Percentiles rank a stretch among this genome's conserved stretches.
Evolutionary conservation across 495 filamentous ascomycete genomes (phyloP).

Genomic region (Cercophora newfieldiana): DNA sequence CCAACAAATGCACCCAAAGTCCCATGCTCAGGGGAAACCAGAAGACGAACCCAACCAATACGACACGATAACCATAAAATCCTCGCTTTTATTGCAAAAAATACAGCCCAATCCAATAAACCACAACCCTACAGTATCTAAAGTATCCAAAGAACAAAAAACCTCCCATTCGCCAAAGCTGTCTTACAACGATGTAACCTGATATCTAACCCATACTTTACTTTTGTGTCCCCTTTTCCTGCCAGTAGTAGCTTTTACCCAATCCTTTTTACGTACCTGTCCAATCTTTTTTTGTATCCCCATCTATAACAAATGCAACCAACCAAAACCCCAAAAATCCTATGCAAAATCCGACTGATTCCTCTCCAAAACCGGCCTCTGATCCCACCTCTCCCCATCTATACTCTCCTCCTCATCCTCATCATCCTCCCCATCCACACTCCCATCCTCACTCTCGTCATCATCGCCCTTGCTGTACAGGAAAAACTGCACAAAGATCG

Average conservation of each 20-base stretch:
- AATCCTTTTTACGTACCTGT: neutral
- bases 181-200: neutral
- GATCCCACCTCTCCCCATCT: constrained; percentile 35
- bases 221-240: neutral
- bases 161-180: neutral
- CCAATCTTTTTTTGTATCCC: neutral
- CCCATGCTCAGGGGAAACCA: too few species aligned
- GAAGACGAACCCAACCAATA: too few species aligned
- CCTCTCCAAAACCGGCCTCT: constrained; percentile 42
- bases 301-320: neutral
- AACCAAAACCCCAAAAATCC: neutral
- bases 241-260: constrained; percentile 10
- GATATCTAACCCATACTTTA: neutral
- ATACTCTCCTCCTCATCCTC: constrained; percentile 30
- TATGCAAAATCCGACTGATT: constrained; percentile 23
- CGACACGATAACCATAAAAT: too few species aligned
- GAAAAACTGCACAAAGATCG: constrained; percentile 92
- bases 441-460: constrained; percentile 20
- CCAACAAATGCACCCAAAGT: too few species aligned
- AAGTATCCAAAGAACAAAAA: neutral
- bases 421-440: constrained; percentile 7
- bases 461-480: constrained; percentile 58
- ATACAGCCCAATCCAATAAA: too few species aligned
- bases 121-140: too few species aligned
- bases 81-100: too few species aligned